A percentile compares a stretch with the other conserved stretches of the same genome.
phyloP scores from a whole-genome alignment of 179 eudicot species.

The Silene vulgaris region DNA sequence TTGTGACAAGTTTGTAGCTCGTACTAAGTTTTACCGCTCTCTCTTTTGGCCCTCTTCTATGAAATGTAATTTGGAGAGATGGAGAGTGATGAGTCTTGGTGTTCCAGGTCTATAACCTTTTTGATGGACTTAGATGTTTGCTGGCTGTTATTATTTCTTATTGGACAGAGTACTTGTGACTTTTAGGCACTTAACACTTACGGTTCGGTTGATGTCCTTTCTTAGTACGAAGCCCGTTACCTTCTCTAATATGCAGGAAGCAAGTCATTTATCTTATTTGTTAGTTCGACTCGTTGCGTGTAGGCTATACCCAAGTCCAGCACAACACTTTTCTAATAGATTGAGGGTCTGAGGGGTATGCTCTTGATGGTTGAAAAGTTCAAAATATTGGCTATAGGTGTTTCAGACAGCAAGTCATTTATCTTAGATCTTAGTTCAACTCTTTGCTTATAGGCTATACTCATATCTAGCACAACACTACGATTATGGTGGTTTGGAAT shows the following conservation, averaged over 20 bases:
- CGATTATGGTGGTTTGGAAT: background rate
- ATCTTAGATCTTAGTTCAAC: background rate
- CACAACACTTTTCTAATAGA: background rate
- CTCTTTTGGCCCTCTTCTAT: background rate
- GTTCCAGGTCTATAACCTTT: background rate
- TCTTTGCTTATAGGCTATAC: background rate
- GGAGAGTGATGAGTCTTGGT: background rate
- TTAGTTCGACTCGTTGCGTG: no score
- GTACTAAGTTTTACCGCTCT: background rate
- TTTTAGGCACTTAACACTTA: background rate
- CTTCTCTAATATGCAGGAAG: background rate
- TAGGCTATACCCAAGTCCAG: no score
- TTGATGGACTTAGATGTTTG: background rate
- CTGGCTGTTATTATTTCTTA: background rate
- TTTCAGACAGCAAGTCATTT: slow-evolving; percentile 2
- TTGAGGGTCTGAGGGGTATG: background rate
- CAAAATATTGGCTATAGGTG: background rate
- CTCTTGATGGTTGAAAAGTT: background rate
- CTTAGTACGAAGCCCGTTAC: background rate
- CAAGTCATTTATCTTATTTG: slow-evolving; percentile 2
- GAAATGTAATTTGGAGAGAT: background rate
- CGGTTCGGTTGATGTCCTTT: background rate
- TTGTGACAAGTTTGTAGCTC: background rate
- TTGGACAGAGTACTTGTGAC: background rate
- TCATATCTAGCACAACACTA: background rate